Evolutionary conservation across 345 rosid species (phyloP), one percentile per base, ranked within the genome.

Genomic region (Eutrema japonicum): DNA sequence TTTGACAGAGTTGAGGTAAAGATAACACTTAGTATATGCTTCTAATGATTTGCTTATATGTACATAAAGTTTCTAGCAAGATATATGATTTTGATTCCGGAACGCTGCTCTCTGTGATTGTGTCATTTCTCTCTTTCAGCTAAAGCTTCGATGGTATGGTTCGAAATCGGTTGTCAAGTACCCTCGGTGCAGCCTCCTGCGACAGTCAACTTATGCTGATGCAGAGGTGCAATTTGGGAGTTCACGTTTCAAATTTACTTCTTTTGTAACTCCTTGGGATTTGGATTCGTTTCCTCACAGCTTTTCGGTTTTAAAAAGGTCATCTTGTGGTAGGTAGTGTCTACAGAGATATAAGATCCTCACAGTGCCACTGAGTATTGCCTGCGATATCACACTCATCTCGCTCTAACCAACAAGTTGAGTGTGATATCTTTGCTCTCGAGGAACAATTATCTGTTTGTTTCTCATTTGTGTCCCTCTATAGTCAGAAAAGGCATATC

Each of bases 1-100:
- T 94, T 94, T 84, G 97, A 91, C 75, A 85, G 96, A 86, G 95
- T 91, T 58, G 96, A 94, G 98, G 98, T 94, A 77, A 22, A 79
- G 45, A 56, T 42, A 8, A 53, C 29, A 5, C 37, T 45, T 16
- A n/a, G 40, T 3, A 12, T 43, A 33, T 36, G 64, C 30, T 50
- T 64, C 26, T 37, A 12, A 26, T 11, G 38, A 4, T 50, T 14
- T 14, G 35, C 18, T 43, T 12, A 18, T 12, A 53, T 27, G 10
- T 48, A 2, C 10, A 10, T 46, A 59, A 9, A 36, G 47, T 36
- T 36, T 64, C 30, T 8, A 41, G 50, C 10, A 56, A 26, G 33
- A 8, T 75, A 8, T 75, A 4, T 42, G 56, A 10, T 51, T 68
- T 52, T 9, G 10, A 41, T 47, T 22, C 11, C 56, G 59, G 72